Evolutionary conservation across 306 rosid species (phyloP).

Genomic region (Castanea crenata): DNA sequence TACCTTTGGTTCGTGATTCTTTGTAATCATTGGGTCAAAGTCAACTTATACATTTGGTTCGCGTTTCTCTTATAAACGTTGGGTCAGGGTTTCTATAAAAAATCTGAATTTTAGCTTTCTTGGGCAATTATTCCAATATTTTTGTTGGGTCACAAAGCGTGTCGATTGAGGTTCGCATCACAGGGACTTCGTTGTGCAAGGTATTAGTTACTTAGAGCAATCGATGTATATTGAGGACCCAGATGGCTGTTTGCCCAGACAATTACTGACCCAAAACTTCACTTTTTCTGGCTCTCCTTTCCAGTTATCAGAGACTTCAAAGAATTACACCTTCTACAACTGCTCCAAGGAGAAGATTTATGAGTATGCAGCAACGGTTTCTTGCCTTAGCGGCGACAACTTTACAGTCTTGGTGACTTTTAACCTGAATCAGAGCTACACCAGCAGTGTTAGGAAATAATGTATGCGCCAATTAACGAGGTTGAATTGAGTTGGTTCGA

Average conservation of each 20-base stretch:
- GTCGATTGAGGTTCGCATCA: too few relatives aligned
- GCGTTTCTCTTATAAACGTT: too few relatives aligned
- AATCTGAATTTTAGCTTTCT: too few relatives aligned
- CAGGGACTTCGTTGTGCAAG: conserved; percentile 6
- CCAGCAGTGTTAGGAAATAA: too few relatives aligned
- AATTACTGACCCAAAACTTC: conserved; percentile 15
- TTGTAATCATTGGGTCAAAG: too few relatives aligned
- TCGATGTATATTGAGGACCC: conserved; percentile 24
- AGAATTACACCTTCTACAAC: conserved; percentile 34
- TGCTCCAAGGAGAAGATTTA: conserved; percentile 26
- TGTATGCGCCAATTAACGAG: neutral
- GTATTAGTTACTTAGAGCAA: conserved; percentile 18
- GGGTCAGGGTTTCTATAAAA: too few relatives aligned
- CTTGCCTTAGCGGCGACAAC: conserved; percentile 28
- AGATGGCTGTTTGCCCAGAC: conserved; percentile 24
- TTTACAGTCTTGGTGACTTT: neutral
- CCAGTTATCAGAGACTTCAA: neutral
- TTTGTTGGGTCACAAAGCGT: too few relatives aligned
- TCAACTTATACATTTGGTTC: too few relatives aligned
- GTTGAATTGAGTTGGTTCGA: conserved; percentile 38
- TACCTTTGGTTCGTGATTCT: too few relatives aligned
- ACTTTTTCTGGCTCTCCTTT: conserved; percentile 31
- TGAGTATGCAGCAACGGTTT: neutral
- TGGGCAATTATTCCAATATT: too few relatives aligned
- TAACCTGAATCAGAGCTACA: too few relatives aligned